Base-by-base conservation (phyloP, 495 filamentous ascomycete species). In the Pseudotulostoma volvatum region DNA sequence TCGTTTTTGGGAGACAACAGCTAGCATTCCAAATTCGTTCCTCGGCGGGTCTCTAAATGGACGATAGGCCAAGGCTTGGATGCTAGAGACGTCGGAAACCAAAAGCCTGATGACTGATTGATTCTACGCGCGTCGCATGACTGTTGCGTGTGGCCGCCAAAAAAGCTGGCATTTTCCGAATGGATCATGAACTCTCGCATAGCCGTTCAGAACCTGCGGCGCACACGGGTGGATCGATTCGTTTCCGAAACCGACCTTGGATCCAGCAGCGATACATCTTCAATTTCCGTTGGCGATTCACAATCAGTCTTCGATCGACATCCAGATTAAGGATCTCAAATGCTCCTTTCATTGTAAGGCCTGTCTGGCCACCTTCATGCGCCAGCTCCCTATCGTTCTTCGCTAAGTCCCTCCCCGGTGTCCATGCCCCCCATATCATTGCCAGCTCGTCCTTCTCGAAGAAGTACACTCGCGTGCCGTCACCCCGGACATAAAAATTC, bases 181-280 rank as follows among this genome's bases (percentile, higher is more conserved):
- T n/a, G n/a, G n/a, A n/a, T n/a, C n/a, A n/a, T n/a, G n/a, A n/a
- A n/a, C n/a, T n/a, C n/a, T n/a, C n/a, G n/a, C n/a, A n/a, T n/a
- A n/a, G n/a, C n/a, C n/a, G n/a, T n/a, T n/a, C n/a, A n/a, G n/a
- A n/a, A n/a, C n/a, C n/a, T n/a, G n/a, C n/a, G n/a, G n/a, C n/a
- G n/a, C n/a, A n/a, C n/a, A n/a, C n/a, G n/a, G n/a, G n/a, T n/a
- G n/a, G n/a, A n/a, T n/a, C n/a, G 3, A 30, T 4, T 52, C 73
- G 71, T 59, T 95, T 97, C 42, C 57, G 66, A 55, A 96, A 94
- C 9, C 77, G 75, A 15, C 82, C 92, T 55, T 97, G 90, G 55
- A 96, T 77, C 90, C 90, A 71, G 64, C 86, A 94, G 32, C 90
- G 77, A 61, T 95, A 95, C 90, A 97, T 97, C 61, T 96, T 96